phyloP scores from a whole-genome alignment of 352 stramenopile genomes.

The Pythium sp. region DNA sequence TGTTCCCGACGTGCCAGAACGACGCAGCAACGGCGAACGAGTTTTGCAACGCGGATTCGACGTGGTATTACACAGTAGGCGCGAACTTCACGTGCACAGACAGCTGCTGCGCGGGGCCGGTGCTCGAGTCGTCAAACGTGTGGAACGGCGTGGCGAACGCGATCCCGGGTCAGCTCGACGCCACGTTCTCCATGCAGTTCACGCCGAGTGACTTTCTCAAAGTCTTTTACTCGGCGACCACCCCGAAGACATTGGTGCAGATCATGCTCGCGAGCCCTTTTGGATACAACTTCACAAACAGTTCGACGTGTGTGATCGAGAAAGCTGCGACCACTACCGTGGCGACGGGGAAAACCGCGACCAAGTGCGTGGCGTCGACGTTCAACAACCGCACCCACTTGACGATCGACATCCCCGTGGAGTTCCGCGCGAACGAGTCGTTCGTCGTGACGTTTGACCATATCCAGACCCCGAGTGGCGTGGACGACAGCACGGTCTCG shows the following conservation, averaged over 20 bases:
- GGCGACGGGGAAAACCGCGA: conserved; percentile 24
- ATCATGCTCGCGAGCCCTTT: conserved; percentile 69
- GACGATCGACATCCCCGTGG: conserved; percentile 55
- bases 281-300: conserved; percentile 61
- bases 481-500: conserved; percentile 38
- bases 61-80: conserved; percentile 55
- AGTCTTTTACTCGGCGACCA: conserved; percentile 47
- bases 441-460: conserved; percentile 68
- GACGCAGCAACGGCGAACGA: conserved; percentile 52
- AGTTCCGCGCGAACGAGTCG: conserved; percentile 50
- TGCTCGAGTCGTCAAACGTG: conserved; percentile 74
- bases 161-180: conserved; percentile 68
- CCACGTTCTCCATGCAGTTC: conserved; percentile 71
- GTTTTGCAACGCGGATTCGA: conserved; percentile 51
- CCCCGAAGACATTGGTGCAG: conserved; percentile 57
- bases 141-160: conserved; percentile 56
- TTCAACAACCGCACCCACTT: conserved; percentile 61
- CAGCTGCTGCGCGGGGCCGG: conserved; percentile 59
- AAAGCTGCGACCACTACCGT: conserved; percentile 15
- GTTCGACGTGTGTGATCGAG: conserved; percentile 42
- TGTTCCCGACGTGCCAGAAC: conserved; percentile 73
- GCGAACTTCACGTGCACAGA: conserved; percentile 67
- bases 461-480: conserved; percentile 56
- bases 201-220: conserved; percentile 66
- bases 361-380: conserved; percentile 43